Percentiles rank a stretch among this genome's conserved stretches.
phyloP scores from a whole-genome alignment of 352 stramenopile genomes.

The Globisporangium solare region DNA sequence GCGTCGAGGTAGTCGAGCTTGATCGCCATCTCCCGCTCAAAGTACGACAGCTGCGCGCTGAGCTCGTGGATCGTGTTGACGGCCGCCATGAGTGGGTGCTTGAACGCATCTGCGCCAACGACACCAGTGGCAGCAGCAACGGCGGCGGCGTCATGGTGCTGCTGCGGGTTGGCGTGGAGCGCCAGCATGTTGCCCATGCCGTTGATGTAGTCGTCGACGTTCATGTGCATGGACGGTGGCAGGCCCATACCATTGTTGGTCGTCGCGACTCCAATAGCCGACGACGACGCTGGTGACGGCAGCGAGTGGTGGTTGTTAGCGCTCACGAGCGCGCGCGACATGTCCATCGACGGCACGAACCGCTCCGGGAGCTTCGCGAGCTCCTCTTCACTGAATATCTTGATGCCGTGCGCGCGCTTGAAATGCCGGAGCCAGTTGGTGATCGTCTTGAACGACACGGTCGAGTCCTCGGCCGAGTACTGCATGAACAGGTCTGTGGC shows the following conservation, averaged over 20 bases:
- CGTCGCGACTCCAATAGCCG: background rate
- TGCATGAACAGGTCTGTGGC: slow-evolving; percentile 68
- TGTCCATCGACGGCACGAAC: slow-evolving; percentile 65
- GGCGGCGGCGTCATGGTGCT: slow-evolving; percentile 9
- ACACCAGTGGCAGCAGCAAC: too few species aligned
- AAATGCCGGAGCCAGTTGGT: slow-evolving; percentile 65
- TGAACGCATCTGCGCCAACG: background rate
- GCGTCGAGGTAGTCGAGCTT: slow-evolving; percentile 67
- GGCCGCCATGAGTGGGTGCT: slow-evolving; percentile 23
- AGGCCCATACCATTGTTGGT: background rate
- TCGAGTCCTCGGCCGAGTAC: slow-evolving; percentile 37
- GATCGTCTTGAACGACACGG: slow-evolving; percentile 38
- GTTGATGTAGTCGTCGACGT: slow-evolving; percentile 33
- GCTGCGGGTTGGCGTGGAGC: slow-evolving; percentile 7
- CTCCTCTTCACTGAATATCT: slow-evolving; percentile 43
- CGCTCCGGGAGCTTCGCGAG: slow-evolving; percentile 41
- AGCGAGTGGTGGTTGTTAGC: background rate
- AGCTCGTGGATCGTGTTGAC: slow-evolving; percentile 34
- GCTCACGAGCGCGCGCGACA: slow-evolving; percentile 8
- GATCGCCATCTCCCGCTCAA: slow-evolving; percentile 41
- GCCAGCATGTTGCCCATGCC: slow-evolving; percentile 15
- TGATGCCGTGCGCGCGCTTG: slow-evolving; percentile 59
- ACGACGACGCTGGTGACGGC: slow-evolving; percentile 2
- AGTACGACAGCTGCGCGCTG: slow-evolving; percentile 39
- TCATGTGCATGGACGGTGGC: background rate